phyloP scores from a whole-genome alignment of 805 yeast genomes.

The Schwanniomyces occidentalis region DNA sequence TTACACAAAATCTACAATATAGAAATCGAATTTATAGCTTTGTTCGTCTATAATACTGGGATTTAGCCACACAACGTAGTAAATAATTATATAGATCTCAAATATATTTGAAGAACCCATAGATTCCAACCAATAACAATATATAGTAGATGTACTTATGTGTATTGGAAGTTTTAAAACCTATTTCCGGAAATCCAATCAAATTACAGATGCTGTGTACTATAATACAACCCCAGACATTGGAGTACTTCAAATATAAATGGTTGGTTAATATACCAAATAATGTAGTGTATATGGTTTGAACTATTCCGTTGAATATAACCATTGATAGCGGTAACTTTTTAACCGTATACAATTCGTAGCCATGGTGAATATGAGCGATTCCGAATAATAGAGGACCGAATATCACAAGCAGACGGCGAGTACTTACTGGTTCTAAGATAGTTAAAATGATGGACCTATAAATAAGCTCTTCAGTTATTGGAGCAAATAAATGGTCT shows the following conservation, averaged over 20 bases:
- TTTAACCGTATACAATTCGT: slow-evolving; percentile 38
- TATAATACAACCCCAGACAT: slow-evolving; percentile 55
- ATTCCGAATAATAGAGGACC: slow-evolving; percentile 72
- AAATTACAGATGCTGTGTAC: slow-evolving; percentile 70
- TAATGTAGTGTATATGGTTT: slow-evolving; percentile 61
- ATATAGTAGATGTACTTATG: slow-evolving; percentile 37
- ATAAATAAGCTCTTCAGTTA: slow-evolving; percentile 76
- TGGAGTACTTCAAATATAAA: slow-evolving; percentile 50
- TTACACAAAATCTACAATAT: too few relatives aligned
- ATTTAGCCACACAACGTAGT: too few relatives aligned
- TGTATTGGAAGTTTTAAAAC: slow-evolving; percentile 12
- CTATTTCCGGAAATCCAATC: slow-evolving; percentile 61
- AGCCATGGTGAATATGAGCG: slow-evolving; percentile 79
- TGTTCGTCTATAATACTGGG: too few relatives aligned
- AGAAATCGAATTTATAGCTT: too few relatives aligned
- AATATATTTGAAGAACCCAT: slow-evolving; percentile 36
- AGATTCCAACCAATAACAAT: slow-evolving; percentile 45
- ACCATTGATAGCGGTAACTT: slow-evolving; percentile 29
- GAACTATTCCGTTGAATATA: slow-evolving; percentile 44
- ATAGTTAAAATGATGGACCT: slow-evolving; percentile 45
- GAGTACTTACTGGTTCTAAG: slow-evolving; percentile 12
- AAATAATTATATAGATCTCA: too few relatives aligned
- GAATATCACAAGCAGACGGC: slow-evolving; percentile 9
- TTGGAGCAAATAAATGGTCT: slow-evolving; percentile 68
- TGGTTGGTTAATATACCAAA: slow-evolving; percentile 71